These are phyloP conservation scores for Ogataea paraovalis DNA, from an alignment of 805 yeast genomes.

Conservation along the genomic window DNA sequence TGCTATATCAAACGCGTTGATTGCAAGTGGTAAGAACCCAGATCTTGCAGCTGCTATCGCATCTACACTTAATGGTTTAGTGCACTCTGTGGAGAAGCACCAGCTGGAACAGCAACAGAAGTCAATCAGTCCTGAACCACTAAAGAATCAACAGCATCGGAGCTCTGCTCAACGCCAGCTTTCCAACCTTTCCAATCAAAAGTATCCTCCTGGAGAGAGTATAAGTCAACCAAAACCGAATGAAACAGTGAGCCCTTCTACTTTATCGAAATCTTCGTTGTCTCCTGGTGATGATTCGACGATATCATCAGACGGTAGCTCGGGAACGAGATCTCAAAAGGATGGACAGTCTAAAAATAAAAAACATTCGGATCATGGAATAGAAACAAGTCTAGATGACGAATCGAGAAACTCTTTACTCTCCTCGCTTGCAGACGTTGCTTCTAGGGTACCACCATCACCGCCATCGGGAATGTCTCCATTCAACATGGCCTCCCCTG, in stretches of 20 bases:
- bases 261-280: conserved; percentile 4
- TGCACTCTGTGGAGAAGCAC: conserved; percentile 13
- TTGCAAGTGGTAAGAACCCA: conserved; percentile 50
- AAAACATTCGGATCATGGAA: conserved; percentile 1
- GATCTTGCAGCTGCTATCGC: conserved; percentile 30
- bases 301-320: background rate
- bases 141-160: background rate
- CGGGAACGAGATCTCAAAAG: background rate
- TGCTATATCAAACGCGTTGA: conserved; percentile 45
- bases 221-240: background rate
- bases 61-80: conserved; percentile 22
- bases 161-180: background rate
- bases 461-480: conserved; percentile 14
- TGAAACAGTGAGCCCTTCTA: conserved; percentile 7
- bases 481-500: conserved; percentile 9
- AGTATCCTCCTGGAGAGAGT: conserved; percentile 1
- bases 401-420: conserved; percentile 7
- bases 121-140: background rate
- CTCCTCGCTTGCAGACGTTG: conserved; percentile 18
- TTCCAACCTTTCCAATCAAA: background rate
- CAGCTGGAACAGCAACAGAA: conserved; percentile 10
- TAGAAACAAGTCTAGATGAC: conserved; percentile 6
- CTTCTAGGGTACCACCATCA: conserved; percentile 18
- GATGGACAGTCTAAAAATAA: background rate
- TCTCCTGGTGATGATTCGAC: conserved; percentile 4